Evolutionary conservation across 2,329 filamentous ascomycete species (phyloP), one percentile per base, ranked within the genome.

Genomic region (Xylariaceae sp.): DNA sequence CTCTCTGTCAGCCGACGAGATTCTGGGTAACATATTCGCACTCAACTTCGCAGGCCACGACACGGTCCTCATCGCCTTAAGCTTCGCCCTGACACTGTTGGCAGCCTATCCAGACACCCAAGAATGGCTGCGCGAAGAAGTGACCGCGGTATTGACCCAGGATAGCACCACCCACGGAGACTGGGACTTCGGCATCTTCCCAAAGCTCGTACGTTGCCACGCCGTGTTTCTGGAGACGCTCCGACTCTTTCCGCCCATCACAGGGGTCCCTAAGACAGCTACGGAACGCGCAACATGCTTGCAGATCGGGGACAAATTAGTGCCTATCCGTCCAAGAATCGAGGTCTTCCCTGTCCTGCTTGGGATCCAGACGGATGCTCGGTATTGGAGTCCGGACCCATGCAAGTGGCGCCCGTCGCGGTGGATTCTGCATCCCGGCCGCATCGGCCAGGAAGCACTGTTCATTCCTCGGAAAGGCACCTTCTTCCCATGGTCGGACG

Each of bases 41-140:
- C 38, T 43, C 35, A 43, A 43, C 9, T 43, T 43, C 9, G 40
- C 40, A 5, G 40, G 35, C 16, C 40, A 43, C 16, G 40, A 43
- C 11, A 38, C 40, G 12, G 15, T 15, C 6, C n/a, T 13, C 5
- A 33, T 16, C 19, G 15, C 31, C 3, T 34, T 42, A 4, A 15
- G 26, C 2, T 42, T 42, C 18, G 6, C 4, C 24, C 6, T 38
- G 13, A 5, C 29, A 15, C 35, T 42, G n/a, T 31, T 42, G 11
- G 34, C 35, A 2, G 40, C 40, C 4, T 9, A 38, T 16, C 35
- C 40, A 3, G 17, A 42, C 3, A 28, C 38, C 2, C 40, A 42
- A 15, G 19, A n/a, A 3, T 42, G 40, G 40, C 12, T 42, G 12
- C 3, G 11, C 1, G 40, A 39, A 9, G 40, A 43, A 12, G 26